These are phyloP conservation scores for Santalum album DNA, from an alignment of 164 flowering plant species.

Conservation along the genomic window DNA sequence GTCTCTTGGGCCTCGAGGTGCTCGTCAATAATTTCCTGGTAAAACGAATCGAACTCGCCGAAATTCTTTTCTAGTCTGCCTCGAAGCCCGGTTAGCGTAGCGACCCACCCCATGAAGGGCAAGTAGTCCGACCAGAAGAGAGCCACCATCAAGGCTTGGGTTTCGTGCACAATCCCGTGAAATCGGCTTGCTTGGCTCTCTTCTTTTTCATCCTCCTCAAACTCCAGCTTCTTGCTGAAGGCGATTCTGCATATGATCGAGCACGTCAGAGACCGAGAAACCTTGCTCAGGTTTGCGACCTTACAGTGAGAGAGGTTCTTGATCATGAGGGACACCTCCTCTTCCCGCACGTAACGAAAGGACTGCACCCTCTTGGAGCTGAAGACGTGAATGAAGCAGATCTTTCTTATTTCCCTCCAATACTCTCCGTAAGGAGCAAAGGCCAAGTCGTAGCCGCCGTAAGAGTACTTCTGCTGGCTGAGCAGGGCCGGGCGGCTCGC, in stretches of 20 bases:
- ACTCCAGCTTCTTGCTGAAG: not conserved
- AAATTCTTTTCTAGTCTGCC: not conserved
- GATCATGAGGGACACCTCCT: slow-evolving; percentile 11
- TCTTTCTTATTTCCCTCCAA: slow-evolving; percentile 20
- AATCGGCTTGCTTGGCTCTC: not conserved
- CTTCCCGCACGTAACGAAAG: slow-evolving; percentile 15
- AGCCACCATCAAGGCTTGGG: not conserved
- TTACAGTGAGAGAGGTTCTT: slow-evolving; percentile 1
- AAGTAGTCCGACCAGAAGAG: not conserved
- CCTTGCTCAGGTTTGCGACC: not conserved
- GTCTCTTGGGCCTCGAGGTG: not conserved
- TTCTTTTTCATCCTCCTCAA: not conserved
- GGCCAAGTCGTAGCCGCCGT: slow-evolving; percentile 7
- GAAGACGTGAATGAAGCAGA: slow-evolving; percentile 18
- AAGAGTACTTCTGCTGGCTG: not conserved
- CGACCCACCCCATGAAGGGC: not conserved
- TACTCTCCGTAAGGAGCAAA: slow-evolving; percentile 19
- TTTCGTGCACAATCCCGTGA: not conserved
- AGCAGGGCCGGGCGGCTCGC: not conserved
- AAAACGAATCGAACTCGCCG: not conserved
- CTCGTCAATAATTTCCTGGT: not conserved
- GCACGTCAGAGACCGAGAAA: not conserved
- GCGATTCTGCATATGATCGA: not conserved
- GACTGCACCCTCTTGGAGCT: slow-evolving; percentile 22
- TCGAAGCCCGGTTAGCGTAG: not conserved